A percentile compares a stretch with the other conserved stretches of the same genome.
Conservation (phyloP, 805 yeast genomes). For the Saccharomyces mikatae region DNA sequence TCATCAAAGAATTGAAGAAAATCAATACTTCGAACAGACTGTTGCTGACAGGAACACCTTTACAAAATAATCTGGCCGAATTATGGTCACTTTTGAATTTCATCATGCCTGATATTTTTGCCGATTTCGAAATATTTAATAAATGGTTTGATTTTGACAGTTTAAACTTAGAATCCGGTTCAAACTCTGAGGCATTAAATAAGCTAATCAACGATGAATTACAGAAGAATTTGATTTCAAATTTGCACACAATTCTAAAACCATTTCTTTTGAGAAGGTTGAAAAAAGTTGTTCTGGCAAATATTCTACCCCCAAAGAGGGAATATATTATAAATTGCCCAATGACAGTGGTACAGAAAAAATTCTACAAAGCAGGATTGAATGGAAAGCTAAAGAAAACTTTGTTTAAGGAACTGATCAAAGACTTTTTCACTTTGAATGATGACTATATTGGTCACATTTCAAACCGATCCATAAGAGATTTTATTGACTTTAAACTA, state of each 20-base stretch:
- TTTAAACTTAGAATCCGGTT: conserved; percentile 32
- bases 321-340: conserved; percentile 78
- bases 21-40: conserved; percentile 62
- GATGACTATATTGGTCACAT: conserved; percentile 24
- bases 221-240: conserved; percentile 57
- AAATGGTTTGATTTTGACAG: conserved; percentile 87
- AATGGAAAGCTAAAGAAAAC: conserved; percentile 37
- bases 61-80: conserved; percentile 85
- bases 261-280: conserved; percentile 82
- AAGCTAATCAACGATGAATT: conserved; percentile 49
- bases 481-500: conserved; percentile 36
- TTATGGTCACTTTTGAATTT: conserved; percentile 89
- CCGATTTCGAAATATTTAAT: conserved; percentile 81
- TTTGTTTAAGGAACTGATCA: conserved; percentile 40
- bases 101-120: conserved; percentile 85
- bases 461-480: conserved; percentile 32
- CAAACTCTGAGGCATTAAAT: conserved; percentile 24
- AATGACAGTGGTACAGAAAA: conserved; percentile 53
- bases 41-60: conserved; percentile 89
- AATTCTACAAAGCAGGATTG: conserved; percentile 50
- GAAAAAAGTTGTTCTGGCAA: conserved; percentile 60
- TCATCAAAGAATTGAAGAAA: conserved; percentile 63
- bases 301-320: conserved; percentile 74
- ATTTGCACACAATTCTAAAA: conserved; percentile 76
- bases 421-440: conserved; percentile 44